Conservation (phyloP, 345 rosid species). For the Erodium maritimum region DNA sequence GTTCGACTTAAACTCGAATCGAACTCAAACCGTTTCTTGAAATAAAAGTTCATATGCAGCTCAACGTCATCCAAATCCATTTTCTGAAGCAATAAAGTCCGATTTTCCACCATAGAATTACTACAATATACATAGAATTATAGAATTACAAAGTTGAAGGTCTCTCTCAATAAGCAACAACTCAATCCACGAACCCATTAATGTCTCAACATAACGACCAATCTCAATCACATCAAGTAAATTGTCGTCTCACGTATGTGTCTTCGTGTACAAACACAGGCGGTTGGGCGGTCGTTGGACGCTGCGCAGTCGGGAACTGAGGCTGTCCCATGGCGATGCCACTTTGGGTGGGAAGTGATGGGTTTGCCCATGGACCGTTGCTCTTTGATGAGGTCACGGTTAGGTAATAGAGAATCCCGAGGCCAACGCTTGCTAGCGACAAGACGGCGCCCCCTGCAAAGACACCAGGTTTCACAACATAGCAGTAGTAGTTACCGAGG, state of each 20-base stretch:
- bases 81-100: no score
- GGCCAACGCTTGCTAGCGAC: constrained; percentile 40
- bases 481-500: constrained; percentile 48
- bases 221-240: constrained; percentile 34
- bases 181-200: no score
- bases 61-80: no score
- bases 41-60: no score
- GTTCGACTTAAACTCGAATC: no score
- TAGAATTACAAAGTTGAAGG: no score
- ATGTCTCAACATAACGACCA: no score
- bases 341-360: constrained; percentile 18
- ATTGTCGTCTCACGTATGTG: constrained; percentile 59
- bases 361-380: constrained; percentile 12
- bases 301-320: constrained; percentile 28
- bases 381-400: constrained; percentile 35
- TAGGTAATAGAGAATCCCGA: constrained; percentile 65
- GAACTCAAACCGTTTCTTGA: no score
- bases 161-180: no score
- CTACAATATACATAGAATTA: no score
- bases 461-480: constrained; percentile 71
- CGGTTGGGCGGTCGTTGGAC: constrained; percentile 28
- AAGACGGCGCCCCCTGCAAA: constrained; percentile 64
- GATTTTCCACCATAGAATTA: no score
- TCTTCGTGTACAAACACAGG: constrained; percentile 79
- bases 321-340: constrained; percentile 74